A percentile compares a stretch with the other conserved stretches of the same genome.
These are phyloP conservation scores for Dissophora globulifera DNA, from an alignment of 192 early-diverging fungal species.

Conservation along the genomic window DNA sequence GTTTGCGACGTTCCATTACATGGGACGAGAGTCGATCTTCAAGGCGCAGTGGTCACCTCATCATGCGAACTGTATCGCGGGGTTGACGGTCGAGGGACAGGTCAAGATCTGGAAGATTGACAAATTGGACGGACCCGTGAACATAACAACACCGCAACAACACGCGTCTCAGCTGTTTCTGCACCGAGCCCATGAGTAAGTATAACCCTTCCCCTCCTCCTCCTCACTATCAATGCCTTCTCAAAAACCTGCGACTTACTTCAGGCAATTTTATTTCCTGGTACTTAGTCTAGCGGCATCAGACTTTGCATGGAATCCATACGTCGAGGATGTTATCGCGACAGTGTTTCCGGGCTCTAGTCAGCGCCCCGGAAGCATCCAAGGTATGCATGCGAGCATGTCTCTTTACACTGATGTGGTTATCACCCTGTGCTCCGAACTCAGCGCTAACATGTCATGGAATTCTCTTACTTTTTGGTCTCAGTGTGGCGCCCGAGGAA, in stretches of 20 bases:
- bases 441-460: neutral
- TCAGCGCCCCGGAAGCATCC: conserved; percentile 15
- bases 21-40: neutral
- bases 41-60: conserved; percentile 40
- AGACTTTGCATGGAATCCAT: conserved; percentile 40
- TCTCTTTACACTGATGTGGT: neutral
- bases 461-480: neutral
- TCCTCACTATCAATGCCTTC: too few relatives aligned
- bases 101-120: conserved; percentile 35
- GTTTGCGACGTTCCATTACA: conserved; percentile 13
- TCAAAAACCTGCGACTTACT: too few relatives aligned
- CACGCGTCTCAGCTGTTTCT: conserved; percentile 8
- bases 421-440: too few relatives aligned
- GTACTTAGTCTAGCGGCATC: conserved; percentile 12
- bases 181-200: conserved; percentile 22
- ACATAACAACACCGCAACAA: neutral
- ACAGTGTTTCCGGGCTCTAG: conserved; percentile 20
- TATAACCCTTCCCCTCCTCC: too few relatives aligned
- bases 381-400: conserved; percentile 22
- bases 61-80: conserved; percentile 13
- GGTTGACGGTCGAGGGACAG: conserved; percentile 3
- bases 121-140: conserved; percentile 13
- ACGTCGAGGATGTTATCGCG: conserved; percentile 28
- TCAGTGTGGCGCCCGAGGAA: conserved; percentile 26
- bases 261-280: neutral